These are phyloP conservation scores for Lachnellula suecica DNA, from an alignment of 2,329 filamentous ascomycete genomes.

Conservation along the genomic window DNA sequence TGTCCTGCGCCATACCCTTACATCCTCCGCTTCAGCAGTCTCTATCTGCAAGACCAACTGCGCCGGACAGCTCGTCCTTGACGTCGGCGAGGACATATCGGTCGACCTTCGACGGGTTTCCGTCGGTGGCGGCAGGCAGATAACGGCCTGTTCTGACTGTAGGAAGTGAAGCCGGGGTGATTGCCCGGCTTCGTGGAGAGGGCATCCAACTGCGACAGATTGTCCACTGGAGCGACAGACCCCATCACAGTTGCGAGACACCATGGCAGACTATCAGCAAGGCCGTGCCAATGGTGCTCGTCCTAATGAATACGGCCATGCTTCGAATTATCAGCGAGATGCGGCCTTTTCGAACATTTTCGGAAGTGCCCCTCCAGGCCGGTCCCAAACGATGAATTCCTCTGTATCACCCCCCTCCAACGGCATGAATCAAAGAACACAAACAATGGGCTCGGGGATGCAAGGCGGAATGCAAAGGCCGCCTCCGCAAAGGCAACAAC, in stretches of 20 bases:
- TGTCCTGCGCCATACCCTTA: slow-evolving; percentile 7
- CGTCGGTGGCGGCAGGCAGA: slow-evolving; percentile 24
- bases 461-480: slow-evolving; percentile 60
- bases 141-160: slow-evolving; percentile 20
- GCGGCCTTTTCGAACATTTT: slow-evolving; percentile 97
- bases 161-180: slow-evolving; percentile 12
- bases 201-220: neutral
- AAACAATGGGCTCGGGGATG: slow-evolving; percentile 63
- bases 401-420: slow-evolving; percentile 59
- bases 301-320: slow-evolving; percentile 40
- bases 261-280: slow-evolving; percentile 60
- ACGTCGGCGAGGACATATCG: slow-evolving; percentile 7
- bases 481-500: slow-evolving; percentile 53
- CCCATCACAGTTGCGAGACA: slow-evolving; percentile 14
- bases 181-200: slow-evolving; percentile 1
- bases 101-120: slow-evolving; percentile 23
- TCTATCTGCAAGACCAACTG: slow-evolving; percentile 1
- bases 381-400: slow-evolving; percentile 94
- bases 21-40: slow-evolving; percentile 11
- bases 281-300: slow-evolving; percentile 55
- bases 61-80: neutral
- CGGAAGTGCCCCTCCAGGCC: slow-evolving; percentile 80
- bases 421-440: slow-evolving; percentile 63
- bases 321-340: slow-evolving; percentile 73
- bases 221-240: slow-evolving; percentile 8